A percentile compares a stretch with the other conserved stretches of the same genome.
These are phyloP conservation scores for Colletotrichum sp. DNA, from an alignment of 2,329 filamentous ascomycete genomes.

Conservation along the genomic window DNA sequence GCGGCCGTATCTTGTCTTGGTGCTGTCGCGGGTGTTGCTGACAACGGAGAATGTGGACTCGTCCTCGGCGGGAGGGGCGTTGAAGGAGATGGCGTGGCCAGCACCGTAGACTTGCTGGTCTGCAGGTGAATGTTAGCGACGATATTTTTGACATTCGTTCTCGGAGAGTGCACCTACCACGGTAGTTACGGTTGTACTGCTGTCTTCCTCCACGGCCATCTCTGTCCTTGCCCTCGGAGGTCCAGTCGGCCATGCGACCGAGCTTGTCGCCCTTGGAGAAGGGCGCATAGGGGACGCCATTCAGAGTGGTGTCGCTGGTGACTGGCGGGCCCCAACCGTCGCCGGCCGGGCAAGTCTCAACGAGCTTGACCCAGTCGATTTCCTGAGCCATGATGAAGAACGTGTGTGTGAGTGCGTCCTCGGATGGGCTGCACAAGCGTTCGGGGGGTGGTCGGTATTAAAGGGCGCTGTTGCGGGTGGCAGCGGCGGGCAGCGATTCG, in stretches of 20 bases:
- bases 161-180: constrained; percentile 63
- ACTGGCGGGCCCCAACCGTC: constrained; percentile 88
- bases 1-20: constrained; percentile 86
- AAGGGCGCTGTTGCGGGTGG: constrained; percentile 3
- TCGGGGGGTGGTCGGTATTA: neutral
- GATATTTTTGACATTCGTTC: neutral
- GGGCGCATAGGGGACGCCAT: constrained; percentile 95
- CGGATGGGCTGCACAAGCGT: neutral
- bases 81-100: constrained; percentile 85
- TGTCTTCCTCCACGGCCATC: constrained; percentile 76
- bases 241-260: constrained; percentile 99
- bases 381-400: constrained; percentile 54
- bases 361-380: constrained; percentile 66
- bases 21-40: constrained; percentile 87
- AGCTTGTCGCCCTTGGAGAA: constrained; percentile 99
- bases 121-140: constrained; percentile 39
- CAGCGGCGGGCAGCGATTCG: constrained; percentile 14
- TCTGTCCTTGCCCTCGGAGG: constrained; percentile 85
- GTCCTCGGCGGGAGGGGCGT: constrained; percentile 90
- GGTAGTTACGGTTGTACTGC: constrained; percentile 91
- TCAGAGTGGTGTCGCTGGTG: constrained; percentile 84
- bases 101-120: constrained; percentile 98
- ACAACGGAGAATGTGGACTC: constrained; percentile 98
- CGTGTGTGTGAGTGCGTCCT: neutral
- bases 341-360: constrained; percentile 74